Conservation (phyloP, 441 rosid species). For the Aleurites moluccanus region DNA sequence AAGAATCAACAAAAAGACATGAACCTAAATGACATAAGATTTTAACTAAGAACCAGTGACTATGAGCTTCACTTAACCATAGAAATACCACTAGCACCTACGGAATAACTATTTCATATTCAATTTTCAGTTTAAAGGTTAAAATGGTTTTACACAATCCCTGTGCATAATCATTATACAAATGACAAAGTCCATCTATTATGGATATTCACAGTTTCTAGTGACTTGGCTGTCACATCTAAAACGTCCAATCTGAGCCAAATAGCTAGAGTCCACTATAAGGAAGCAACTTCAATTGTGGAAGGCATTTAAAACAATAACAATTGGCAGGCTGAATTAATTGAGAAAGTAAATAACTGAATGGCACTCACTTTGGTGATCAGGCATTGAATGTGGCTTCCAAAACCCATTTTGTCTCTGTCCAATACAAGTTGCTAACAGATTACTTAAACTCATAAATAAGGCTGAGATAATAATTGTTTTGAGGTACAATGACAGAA, state of each 20-base stretch:
- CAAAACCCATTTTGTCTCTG: conserved; percentile 74
- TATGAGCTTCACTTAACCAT: conserved; percentile 1
- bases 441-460: conserved; percentile 19
- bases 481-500: not conserved
- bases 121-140: not conserved
- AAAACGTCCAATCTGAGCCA: not conserved
- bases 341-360: conserved; percentile 17
- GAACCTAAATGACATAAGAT: not conserved
- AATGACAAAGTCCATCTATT: not conserved
- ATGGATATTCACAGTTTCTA: too few relatives aligned
- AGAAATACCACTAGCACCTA: not conserved
- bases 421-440: conserved; percentile 33
- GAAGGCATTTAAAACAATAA: conserved; percentile 13
- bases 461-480: conserved; percentile 11
- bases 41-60: not conserved
- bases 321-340: conserved; percentile 13
- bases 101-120: not conserved
- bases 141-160: conserved; percentile 1
- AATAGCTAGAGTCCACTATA: conserved; percentile 7
- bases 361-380: conserved; percentile 54
- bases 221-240: conserved; percentile 1
- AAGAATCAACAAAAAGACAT: conserved; percentile 8
- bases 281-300: conserved; percentile 8
- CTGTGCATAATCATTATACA: conserved; percentile 12
- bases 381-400: conserved; percentile 51